These are phyloP conservation scores for Candida rishiriensis DNA, from an alignment of 805 yeast species.

Conservation along the genomic window DNA sequence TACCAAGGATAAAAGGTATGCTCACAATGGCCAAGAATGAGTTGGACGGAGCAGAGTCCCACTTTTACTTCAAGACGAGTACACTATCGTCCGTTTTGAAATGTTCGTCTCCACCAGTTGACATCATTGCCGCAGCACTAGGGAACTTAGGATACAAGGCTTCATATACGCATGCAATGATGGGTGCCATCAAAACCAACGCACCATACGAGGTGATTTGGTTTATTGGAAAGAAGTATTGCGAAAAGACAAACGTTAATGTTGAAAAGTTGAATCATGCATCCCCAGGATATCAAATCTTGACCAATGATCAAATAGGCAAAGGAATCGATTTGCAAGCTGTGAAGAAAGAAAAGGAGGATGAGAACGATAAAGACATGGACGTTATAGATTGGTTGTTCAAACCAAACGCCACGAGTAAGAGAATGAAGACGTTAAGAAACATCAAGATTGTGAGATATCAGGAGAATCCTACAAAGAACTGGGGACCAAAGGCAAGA, in stretches of 20 bases:
- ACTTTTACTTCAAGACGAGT: slow-evolving; percentile 83
- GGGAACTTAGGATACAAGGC: slow-evolving; percentile 80
- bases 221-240: slow-evolving; percentile 66
- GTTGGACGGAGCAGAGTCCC: slow-evolving; percentile 62
- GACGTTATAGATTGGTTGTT: slow-evolving; percentile 45
- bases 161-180: slow-evolving; percentile 84
- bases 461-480: slow-evolving; percentile 88
- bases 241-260: slow-evolving; percentile 38
- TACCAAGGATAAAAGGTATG: slow-evolving; percentile 88
- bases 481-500: slow-evolving; percentile 87
- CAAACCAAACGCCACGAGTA: slow-evolving; percentile 54
- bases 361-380: slow-evolving; percentile 18
- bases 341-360: slow-evolving; percentile 24
- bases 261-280: slow-evolving; percentile 41
- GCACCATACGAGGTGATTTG: slow-evolving; percentile 83
- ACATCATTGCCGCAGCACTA: slow-evolving; percentile 67
- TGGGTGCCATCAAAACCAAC: slow-evolving; percentile 81
- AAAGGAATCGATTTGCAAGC: slow-evolving; percentile 28
- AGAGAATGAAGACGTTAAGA: slow-evolving; percentile 55
- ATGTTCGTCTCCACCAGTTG: slow-evolving; percentile 79
- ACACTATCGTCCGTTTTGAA: slow-evolving; percentile 70
- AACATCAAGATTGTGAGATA: slow-evolving; percentile 78
- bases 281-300: slow-evolving; percentile 55
- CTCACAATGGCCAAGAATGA: slow-evolving; percentile 77
- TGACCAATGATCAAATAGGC: slow-evolving; percentile 39